phyloP scores from a whole-genome alignment of 371 early-diverging fungal genomes.

The Mucor mucedo region DNA sequence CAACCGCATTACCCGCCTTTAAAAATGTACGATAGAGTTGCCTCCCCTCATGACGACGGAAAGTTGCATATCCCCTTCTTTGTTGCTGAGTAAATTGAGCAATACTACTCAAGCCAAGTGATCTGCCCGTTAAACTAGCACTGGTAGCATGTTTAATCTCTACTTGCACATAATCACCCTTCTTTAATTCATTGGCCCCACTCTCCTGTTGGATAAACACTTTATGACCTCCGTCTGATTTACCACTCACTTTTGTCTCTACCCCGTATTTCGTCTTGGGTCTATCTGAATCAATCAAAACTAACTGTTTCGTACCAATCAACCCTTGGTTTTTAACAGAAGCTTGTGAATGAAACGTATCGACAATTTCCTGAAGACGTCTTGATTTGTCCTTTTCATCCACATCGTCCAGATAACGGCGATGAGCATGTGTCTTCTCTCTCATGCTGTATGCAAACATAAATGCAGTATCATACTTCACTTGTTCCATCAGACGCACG shows the following conservation, averaged over 20 bases:
- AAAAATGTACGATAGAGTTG: constrained; percentile 24
- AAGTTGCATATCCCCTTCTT: constrained; percentile 6
- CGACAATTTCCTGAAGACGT: constrained; percentile 71
- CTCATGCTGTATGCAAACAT: constrained; percentile 87
- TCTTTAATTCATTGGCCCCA: constrained; percentile 12
- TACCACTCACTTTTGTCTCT: constrained; percentile 49
- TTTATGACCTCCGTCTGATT: constrained; percentile 65
- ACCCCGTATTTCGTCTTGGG: constrained; percentile 46
- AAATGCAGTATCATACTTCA: constrained; percentile 78
- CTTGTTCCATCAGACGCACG: constrained; percentile 66
- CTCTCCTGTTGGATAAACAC: constrained; percentile 44
- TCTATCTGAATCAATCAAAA: constrained; percentile 69
- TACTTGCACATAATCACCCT: constrained; percentile 47
- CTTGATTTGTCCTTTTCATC: constrained; percentile 62
- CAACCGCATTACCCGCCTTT: constrained; percentile 23
- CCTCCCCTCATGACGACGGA: neutral
- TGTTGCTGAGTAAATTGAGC: constrained; percentile 16
- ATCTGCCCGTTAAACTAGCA: constrained; percentile 40
- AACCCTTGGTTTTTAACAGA: constrained; percentile 55
- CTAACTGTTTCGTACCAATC: constrained; percentile 62
- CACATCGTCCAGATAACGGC: constrained; percentile 72
- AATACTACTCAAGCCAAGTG: constrained; percentile 24
- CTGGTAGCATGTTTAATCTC: constrained; percentile 38
- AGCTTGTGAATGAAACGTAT: constrained; percentile 67
- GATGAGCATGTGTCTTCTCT: constrained; percentile 80